phyloP scores from a whole-genome alignment of 305 asterid species.

The Fraxinus angustifolia region DNA sequence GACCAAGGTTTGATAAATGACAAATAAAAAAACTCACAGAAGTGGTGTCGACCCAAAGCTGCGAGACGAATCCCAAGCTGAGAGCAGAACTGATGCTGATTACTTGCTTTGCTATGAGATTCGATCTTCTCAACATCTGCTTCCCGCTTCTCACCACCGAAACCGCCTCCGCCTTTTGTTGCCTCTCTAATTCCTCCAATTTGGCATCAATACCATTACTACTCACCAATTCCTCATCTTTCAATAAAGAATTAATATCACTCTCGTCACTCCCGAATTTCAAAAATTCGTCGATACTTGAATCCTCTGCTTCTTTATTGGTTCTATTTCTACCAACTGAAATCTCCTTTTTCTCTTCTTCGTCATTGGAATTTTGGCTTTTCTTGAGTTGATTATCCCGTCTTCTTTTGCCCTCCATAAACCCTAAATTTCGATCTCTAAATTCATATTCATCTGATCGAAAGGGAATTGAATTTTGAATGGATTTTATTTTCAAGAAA shows the following conservation, averaged over 20 bases:
- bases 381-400: slow-evolving; percentile 12
- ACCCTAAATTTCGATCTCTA: slow-evolving; percentile 24
- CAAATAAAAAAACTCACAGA: background rate
- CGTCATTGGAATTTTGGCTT: slow-evolving; percentile 1
- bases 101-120: slow-evolving; percentile 64
- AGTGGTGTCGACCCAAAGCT: background rate
- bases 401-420: slow-evolving; percentile 1
- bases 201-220: slow-evolving; percentile 20
- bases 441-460: slow-evolving; percentile 16
- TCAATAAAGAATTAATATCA: slow-evolving; percentile 14
- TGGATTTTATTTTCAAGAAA: background rate
- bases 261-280: slow-evolving; percentile 16
- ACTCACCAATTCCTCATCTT: slow-evolving; percentile 19
- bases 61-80: slow-evolving; percentile 50
- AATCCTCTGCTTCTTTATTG: slow-evolving; percentile 24
- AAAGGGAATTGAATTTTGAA: slow-evolving; percentile 20
- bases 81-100: slow-evolving; percentile 62
- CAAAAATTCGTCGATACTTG: slow-evolving; percentile 20
- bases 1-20: background rate
- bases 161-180: slow-evolving; percentile 1
- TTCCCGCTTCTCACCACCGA: slow-evolving; percentile 30
- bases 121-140: slow-evolving; percentile 52
- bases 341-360: slow-evolving; percentile 11
- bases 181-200: slow-evolving; percentile 22
- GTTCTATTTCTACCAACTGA: slow-evolving; percentile 9